Evolutionary conservation across 345 rosid species (phyloP).

Genomic region (Eucalyptus pauciflora): DNA sequence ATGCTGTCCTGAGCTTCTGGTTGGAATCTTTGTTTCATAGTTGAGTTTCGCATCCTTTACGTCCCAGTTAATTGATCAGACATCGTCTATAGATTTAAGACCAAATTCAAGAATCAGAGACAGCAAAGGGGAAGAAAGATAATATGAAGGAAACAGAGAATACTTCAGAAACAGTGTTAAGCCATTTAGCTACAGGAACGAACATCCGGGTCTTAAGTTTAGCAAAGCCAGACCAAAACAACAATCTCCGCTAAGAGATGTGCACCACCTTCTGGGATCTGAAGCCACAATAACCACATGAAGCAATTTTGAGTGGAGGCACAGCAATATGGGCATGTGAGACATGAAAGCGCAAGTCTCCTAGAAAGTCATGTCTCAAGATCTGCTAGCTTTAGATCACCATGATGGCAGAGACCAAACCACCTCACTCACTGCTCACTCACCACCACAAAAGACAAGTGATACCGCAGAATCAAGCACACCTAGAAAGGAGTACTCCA

Average conservation of each 20-base stretch:
- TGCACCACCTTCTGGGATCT: not conserved
- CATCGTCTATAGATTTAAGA: not conserved
- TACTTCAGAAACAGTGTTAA: not conserved
- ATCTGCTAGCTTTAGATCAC: not conserved
- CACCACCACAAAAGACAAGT: not conserved
- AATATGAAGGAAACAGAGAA: not conserved
- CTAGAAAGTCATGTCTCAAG: not conserved
- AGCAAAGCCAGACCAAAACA: not conserved
- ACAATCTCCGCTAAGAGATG: not conserved
- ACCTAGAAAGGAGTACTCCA: not conserved
- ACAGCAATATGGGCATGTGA: not conserved
- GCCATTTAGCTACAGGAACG: not conserved
- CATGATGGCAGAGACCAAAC: not conserved
- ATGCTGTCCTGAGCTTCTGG: not conserved
- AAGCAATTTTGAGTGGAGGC: not conserved
- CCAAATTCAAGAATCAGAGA: not conserved
- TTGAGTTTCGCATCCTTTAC: not conserved
- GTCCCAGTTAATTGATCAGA: not conserved
- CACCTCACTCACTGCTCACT: not conserved
- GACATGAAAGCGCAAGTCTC: not conserved
- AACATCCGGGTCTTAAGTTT: not conserved
- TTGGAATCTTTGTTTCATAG: not conserved
- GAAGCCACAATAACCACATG: not conserved
- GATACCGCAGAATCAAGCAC: not conserved
- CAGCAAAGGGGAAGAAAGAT: not conserved